Conservation (phyloP, 176 grass and related monocot genomes). For the Areca catechu region DNA sequence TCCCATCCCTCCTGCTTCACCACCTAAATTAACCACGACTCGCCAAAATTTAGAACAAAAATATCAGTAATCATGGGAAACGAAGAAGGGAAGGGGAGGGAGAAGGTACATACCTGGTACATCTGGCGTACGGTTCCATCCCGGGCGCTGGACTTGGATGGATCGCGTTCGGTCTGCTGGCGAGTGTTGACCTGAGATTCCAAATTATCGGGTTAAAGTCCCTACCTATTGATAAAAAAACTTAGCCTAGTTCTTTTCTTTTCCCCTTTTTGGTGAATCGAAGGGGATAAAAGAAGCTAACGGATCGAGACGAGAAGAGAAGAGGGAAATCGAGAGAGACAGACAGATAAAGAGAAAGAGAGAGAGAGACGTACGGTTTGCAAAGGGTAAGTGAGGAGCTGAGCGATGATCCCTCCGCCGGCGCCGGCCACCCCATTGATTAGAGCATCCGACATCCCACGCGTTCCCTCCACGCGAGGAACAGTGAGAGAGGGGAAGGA, state of each 20-base stretch:
- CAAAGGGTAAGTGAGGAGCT: constrained; percentile 77
- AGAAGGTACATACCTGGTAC: constrained; percentile 36
- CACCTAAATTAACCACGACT: constrained; percentile 32
- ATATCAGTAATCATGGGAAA: background rate
- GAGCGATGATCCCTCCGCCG: constrained; percentile 82
- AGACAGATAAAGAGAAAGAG: no score
- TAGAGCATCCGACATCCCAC: constrained; percentile 63
- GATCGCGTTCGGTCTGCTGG: constrained; percentile 88
- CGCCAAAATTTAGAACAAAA: background rate
- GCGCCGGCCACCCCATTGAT: constrained; percentile 91
- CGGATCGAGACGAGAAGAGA: background rate
- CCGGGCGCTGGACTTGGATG: constrained; percentile 47
- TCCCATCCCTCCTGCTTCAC: constrained; percentile 86
- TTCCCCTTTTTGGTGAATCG: no score
- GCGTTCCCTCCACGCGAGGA: background rate
- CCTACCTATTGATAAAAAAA: background rate
- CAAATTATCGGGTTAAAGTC: background rate
- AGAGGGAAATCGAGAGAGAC: no score
- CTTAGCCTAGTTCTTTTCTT: background rate
- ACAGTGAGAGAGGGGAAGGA: no score
- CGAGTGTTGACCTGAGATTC: constrained; percentile 73
- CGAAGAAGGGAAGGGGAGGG: background rate
- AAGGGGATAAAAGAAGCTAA: background rate
- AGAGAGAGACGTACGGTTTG: constrained; percentile 48
- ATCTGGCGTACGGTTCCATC: constrained; percentile 65